These are phyloP conservation scores for Saitozyma podzolica DNA, from an alignment of 768 basidiomycete genomes.

Conservation along the genomic window DNA sequence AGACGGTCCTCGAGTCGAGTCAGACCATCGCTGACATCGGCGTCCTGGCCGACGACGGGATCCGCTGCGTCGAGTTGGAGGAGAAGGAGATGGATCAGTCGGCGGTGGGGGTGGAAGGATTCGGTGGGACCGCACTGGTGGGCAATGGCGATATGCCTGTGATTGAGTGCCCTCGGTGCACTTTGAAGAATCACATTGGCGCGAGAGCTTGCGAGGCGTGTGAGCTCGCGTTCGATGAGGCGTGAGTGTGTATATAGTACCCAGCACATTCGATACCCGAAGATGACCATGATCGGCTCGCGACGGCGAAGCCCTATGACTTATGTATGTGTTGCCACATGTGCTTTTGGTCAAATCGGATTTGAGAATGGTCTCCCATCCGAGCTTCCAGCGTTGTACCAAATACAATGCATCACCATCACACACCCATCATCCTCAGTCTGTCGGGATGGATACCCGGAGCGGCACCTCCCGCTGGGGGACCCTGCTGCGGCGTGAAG, in stretches of 20 bases:
- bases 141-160: not conserved
- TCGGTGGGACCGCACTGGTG: slow-evolving; percentile 21
- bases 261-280: no score
- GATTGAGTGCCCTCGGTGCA: slow-evolving; percentile 13
- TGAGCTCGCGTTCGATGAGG: not conserved
- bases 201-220: slow-evolving; percentile 12
- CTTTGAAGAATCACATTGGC: slow-evolving; percentile 3
- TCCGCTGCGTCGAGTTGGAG: slow-evolving; percentile 17
- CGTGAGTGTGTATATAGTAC: not conserved
- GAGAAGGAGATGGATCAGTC: slow-evolving; percentile 13
- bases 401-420: not conserved
- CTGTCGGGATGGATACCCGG: slow-evolving; percentile 50
- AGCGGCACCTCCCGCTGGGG: slow-evolving; percentile 5
- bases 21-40: slow-evolving; percentile 27
- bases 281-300: no score
- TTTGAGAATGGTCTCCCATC: no score
- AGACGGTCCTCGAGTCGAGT: slow-evolving; percentile 13
- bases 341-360: no score
- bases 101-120: slow-evolving; percentile 1
- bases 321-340: no score
- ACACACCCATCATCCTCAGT: slow-evolving; percentile 50
- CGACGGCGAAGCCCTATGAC: no score
- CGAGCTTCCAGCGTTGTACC: no score
- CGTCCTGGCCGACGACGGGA: slow-evolving; percentile 17
- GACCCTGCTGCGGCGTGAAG: slow-evolving; percentile 13